A percentile compares a stretch with the other conserved stretches of the same genome.
phyloP scores from a whole-genome alignment of 169 alveolate genomes.

The Plasmodium relictum region DNA sequence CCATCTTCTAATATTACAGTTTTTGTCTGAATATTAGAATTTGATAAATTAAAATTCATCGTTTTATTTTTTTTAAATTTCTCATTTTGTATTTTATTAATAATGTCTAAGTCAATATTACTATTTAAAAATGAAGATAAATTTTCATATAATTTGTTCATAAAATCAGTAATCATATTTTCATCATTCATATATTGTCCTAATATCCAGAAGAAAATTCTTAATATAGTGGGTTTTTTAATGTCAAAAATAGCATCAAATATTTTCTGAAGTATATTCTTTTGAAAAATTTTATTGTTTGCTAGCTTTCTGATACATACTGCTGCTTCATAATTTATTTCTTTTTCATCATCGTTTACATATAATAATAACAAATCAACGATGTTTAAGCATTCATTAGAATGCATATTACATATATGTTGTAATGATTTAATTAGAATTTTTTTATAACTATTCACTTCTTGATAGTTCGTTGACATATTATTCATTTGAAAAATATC shows the following conservation, averaged over 20 bases:
- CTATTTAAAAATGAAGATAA: slow-evolving; percentile 47
- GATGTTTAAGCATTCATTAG: slow-evolving; percentile 78
- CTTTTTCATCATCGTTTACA: slow-evolving; percentile 76
- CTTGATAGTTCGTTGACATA: slow-evolving; percentile 74
- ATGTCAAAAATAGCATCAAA: slow-evolving; percentile 66
- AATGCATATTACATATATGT: slow-evolving; percentile 81
- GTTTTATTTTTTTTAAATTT: slow-evolving; percentile 78
- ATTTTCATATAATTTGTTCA: slow-evolving; percentile 22
- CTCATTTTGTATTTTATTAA: slow-evolving; percentile 50
- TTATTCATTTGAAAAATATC: not conserved
- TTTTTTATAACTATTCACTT: slow-evolving; percentile 76
- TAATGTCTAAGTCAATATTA: slow-evolving; percentile 42
- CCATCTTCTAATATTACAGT: slow-evolving; percentile 98
- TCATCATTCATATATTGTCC: slow-evolving; percentile 56
- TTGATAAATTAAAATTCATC: slow-evolving; percentile 30
- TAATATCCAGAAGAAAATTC: slow-evolving; percentile 75
- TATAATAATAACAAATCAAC: slow-evolving; percentile 78
- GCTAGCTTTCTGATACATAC: slow-evolving; percentile 77
- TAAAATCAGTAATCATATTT: slow-evolving; percentile 16
- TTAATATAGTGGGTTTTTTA: slow-evolving; percentile 67
- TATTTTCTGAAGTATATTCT: slow-evolving; percentile 38
- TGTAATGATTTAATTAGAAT: slow-evolving; percentile 81
- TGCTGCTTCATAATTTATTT: slow-evolving; percentile 83
- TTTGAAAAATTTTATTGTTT: slow-evolving; percentile 13
- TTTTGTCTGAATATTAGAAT: slow-evolving; percentile 77